Conservation (phyloP, 164 flowering plant species). For the Dillenia turbinata region DNA sequence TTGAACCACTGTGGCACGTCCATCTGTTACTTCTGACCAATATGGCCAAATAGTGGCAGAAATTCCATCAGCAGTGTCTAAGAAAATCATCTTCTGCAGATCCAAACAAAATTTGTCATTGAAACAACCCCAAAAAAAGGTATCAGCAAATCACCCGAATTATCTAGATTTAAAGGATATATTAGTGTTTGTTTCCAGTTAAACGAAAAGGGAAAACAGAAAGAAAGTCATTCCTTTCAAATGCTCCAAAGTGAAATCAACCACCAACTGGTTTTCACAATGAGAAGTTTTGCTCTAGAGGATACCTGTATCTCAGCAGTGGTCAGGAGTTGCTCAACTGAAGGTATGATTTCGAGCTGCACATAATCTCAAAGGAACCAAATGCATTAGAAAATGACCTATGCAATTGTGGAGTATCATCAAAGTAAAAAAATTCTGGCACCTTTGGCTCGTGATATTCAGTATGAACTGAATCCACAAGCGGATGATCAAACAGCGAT, state of each 20-base stretch:
- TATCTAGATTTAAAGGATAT: neutral
- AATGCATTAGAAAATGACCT: conserved; percentile 1
- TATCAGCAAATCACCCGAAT: neutral
- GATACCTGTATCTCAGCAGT: conserved; percentile 78
- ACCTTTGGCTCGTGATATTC: conserved; percentile 92
- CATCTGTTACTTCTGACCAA: conserved; percentile 75
- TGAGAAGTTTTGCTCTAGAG: too few species aligned
- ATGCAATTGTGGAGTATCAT: neutral
- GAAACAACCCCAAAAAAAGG: neutral
- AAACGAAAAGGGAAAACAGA: too few species aligned
- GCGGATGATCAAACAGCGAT: conserved; percentile 77
- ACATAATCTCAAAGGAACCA: conserved; percentile 1
- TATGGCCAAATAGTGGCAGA: conserved; percentile 62
- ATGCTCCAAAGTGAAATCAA: too few species aligned
- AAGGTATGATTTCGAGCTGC: conserved; percentile 86
- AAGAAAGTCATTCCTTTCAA: too few species aligned
- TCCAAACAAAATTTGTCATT: conserved; percentile 4
- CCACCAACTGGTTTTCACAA: too few species aligned
- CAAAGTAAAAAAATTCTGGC: neutral
- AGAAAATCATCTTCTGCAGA: conserved; percentile 78
- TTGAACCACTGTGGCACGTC: conserved; percentile 78
- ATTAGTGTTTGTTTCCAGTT: neutral
- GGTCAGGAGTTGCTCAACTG: conserved; percentile 66
- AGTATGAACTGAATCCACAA: conserved; percentile 67
- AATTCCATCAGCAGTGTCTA: conserved; percentile 72